A percentile compares a stretch with the other conserved stretches of the same genome.
Evolutionary conservation across 805 yeast species (phyloP).

Genomic region (Sugiyamaella valdiviana): DNA sequence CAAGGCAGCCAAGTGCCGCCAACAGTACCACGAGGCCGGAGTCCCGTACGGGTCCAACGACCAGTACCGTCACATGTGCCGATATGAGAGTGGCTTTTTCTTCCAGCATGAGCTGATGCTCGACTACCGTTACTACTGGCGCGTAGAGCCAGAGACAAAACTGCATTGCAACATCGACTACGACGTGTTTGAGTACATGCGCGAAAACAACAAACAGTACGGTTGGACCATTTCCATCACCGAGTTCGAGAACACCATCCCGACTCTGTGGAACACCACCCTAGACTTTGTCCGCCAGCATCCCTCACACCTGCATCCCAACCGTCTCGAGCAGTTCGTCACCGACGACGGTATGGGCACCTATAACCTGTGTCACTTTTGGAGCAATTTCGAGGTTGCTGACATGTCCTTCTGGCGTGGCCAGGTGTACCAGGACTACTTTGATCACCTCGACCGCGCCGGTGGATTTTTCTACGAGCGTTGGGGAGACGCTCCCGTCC

Average conservation of each 20-base stretch:
- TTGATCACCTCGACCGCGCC: constrained; percentile 52
- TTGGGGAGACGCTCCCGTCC: constrained; percentile 95
- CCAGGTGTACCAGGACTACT: constrained; percentile 50
- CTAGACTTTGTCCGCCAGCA: constrained; percentile 39
- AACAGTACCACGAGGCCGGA: constrained; percentile 38
- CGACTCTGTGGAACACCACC: constrained; percentile 55
- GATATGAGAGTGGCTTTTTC: constrained; percentile 71
- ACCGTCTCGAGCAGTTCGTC: constrained; percentile 62
- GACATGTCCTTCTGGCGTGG: constrained; percentile 64
- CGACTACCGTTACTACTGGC: constrained; percentile 66
- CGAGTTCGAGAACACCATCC: constrained; percentile 58
- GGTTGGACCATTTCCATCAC: constrained; percentile 63
- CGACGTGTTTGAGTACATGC: constrained; percentile 59
- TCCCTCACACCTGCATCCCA: constrained; percentile 48
- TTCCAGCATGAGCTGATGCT: constrained; percentile 52
- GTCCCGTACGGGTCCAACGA: constrained; percentile 55
- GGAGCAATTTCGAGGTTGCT: constrained; percentile 76
- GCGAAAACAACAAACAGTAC: constrained; percentile 48
- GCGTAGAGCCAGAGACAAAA: constrained; percentile 66
- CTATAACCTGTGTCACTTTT: constrained; percentile 73
- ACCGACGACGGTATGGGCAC: constrained; percentile 51
- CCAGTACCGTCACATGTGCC: constrained; percentile 74
- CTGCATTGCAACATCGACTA: constrained; percentile 55
- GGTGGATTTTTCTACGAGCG: constrained; percentile 85
- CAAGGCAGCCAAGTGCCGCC: constrained; percentile 42